Percentiles rank a stretch among this genome's conserved stretches.
These are phyloP conservation scores for Glomus cerebriforme DNA, from an alignment of 192 early-diverging fungal species.

Conservation along the genomic window DNA sequence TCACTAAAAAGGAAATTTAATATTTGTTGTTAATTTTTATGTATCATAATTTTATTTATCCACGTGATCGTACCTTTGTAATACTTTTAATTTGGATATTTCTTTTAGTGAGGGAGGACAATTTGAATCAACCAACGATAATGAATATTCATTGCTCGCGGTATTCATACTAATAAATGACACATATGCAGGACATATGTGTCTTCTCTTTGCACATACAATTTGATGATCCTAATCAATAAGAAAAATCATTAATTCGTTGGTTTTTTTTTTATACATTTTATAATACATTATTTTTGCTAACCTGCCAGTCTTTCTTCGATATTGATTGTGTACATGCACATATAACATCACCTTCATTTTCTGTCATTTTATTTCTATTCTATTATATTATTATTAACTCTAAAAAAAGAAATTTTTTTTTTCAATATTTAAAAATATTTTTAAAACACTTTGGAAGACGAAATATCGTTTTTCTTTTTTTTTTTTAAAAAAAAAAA, in stretches of 20 bases:
- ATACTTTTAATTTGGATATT: neutral
- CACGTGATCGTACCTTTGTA: neutral
- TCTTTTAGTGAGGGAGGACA: conserved; percentile 3
- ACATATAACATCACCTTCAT: neutral
- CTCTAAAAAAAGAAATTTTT: no score
- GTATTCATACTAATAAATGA: neutral
- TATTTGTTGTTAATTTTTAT: no score
- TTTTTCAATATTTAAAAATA: no score
- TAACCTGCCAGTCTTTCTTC: neutral
- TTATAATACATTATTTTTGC: neutral
- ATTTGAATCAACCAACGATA: conserved; percentile 7
- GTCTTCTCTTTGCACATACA: neutral
- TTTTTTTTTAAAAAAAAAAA: no score
- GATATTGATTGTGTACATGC: neutral
- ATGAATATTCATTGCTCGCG: neutral
- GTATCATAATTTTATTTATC: neutral
- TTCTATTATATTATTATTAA: neutral
- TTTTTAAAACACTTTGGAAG: no score
- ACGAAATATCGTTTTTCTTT: no score
- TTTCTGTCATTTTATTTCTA: neutral
- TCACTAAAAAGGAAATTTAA: neutral
- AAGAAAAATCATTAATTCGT: neutral
- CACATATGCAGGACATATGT: neutral
- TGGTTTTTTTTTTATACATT: neutral
- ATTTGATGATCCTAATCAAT: conserved; percentile 19